Evolutionary conservation across 2,329 filamentous ascomycete genomes (phyloP), one percentile per base, ranked within the genome.

Genomic region (Septoria linicola): DNA sequence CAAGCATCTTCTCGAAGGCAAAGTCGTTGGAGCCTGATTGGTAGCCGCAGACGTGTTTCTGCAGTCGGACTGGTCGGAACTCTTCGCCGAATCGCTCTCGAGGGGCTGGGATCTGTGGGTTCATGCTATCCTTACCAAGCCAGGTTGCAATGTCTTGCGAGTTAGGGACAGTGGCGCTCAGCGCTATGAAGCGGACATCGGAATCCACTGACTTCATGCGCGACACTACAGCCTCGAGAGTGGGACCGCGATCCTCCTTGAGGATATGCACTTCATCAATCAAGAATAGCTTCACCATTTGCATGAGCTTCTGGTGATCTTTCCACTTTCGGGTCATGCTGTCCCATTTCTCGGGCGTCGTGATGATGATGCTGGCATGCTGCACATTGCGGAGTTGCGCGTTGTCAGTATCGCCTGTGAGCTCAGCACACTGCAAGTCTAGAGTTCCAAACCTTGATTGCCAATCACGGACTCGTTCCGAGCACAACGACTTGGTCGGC

Each of bases 281-380:
- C 16, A 95, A 77, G 55, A 93, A 89, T 0, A 95, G 72, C 54
- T 85, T 87, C 39, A 95, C 81, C 55, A 91, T 76, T 52, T 85
- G 80, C 69, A 95, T 81, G 14, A 95, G 72, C 57, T 78, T 86
- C 45, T 79, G 78, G 62, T 95, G 86, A 60, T 95, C 89, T 60
- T 84, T 83, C 89, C 89, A 95, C 64, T 89, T 91, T 14, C 89
- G 78, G 0, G 89, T 95, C 67, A 93, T 84, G 53, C 88, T 92
- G 65, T 95, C 89, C 89, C 89, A 95, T 64, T 95, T 95, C 69
- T 95, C 89, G 0, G 89, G 89, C 0, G 89, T 95, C 0, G 89
- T 93, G 55, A 95, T 79, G 59, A 95, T 92, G 57, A 95, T 88
- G 40, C 84, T 84, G 2, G 88, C 88, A 59, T 77, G 81, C 54